Conservation (phyloP, 306 rosid species). For the Castanea mollissima region DNA sequence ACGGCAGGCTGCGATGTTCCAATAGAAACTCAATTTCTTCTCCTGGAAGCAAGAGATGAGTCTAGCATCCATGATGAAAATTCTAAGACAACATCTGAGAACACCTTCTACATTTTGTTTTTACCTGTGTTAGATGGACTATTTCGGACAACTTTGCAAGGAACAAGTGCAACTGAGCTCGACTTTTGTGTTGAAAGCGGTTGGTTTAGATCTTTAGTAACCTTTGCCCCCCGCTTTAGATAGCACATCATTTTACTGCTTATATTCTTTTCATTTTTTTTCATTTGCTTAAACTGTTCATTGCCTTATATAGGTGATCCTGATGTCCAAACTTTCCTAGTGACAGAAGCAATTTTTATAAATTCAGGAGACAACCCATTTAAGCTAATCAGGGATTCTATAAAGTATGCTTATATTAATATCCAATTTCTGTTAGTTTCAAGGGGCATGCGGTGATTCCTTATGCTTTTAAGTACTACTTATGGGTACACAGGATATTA, state of each 20-base stretch:
- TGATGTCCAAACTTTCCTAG: constrained; percentile 44
- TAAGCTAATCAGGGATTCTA: constrained; percentile 53
- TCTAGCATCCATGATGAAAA: constrained; percentile 28
- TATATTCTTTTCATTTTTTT: neutral
- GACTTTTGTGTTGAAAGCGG: constrained; percentile 69
- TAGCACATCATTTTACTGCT: neutral
- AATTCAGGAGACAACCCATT: constrained; percentile 70
- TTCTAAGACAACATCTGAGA: constrained; percentile 26
- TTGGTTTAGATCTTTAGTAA: constrained; percentile 8
- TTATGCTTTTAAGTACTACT: neutral
- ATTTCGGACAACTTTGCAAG: constrained; percentile 57
- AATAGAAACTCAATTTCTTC: constrained; percentile 63
- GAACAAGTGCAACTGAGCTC: constrained; percentile 48
- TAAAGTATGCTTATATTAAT: constrained; percentile 36
- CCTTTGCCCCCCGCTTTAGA: neutral
- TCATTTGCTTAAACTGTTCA: constrained; percentile 15
- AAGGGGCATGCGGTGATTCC: neutral
- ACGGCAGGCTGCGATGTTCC: constrained; percentile 51
- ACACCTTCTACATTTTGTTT: constrained; percentile 46
- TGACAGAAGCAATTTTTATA: constrained; percentile 52
- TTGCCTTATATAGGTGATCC: constrained; percentile 41
- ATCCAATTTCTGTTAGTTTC: neutral
- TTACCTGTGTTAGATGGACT: constrained; percentile 65
- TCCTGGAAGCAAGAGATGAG: constrained; percentile 52
- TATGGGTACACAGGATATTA: constrained; percentile 42